Evolutionary conservation across 768 basidiomycete species (phyloP).

Genomic region (Roridomyces roridus): DNA sequence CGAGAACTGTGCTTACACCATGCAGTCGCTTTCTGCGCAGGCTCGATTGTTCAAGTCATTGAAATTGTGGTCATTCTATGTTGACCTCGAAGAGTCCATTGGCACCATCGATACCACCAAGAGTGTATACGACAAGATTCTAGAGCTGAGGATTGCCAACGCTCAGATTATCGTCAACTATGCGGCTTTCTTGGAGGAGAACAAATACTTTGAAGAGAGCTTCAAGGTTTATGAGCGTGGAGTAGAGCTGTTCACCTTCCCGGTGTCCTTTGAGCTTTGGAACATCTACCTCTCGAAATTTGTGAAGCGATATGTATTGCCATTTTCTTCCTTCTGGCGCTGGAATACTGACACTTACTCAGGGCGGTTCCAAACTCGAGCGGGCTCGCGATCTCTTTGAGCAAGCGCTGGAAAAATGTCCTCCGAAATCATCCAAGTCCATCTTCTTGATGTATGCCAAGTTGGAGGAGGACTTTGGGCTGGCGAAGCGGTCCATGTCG

Average conservation of each 20-base stretch:
- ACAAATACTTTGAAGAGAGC: conserved; percentile 97
- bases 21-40: conserved; percentile 83
- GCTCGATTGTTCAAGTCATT: conserved; percentile 94
- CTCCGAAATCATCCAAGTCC: conserved; percentile 92
- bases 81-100: conserved; percentile 96
- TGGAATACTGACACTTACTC: neutral
- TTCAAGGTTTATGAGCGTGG: conserved; percentile 99
- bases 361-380: conserved; percentile 95
- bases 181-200: conserved; percentile 95
- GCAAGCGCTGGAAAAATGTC: conserved; percentile 96
- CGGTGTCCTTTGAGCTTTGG: conserved; percentile 98
- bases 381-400: conserved; percentile 97
- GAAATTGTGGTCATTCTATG: conserved; percentile 99
- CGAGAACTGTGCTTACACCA: too few species aligned
- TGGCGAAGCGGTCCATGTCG: conserved; percentile 95
- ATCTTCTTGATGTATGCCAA: conserved; percentile 96
- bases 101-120: conserved; percentile 93
- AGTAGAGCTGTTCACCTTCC: conserved; percentile 96
- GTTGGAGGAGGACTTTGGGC: conserved; percentile 92
- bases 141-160: conserved; percentile 96
- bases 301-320: conserved; percentile 87
- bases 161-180: conserved; percentile 98
- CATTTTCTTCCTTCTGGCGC: neutral
- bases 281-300: conserved; percentile 99
- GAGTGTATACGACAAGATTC: conserved; percentile 92